These are phyloP conservation scores for Clavulina sp. DNA, from an alignment of 768 basidiomycete genomes.

Conservation along the genomic window DNA sequence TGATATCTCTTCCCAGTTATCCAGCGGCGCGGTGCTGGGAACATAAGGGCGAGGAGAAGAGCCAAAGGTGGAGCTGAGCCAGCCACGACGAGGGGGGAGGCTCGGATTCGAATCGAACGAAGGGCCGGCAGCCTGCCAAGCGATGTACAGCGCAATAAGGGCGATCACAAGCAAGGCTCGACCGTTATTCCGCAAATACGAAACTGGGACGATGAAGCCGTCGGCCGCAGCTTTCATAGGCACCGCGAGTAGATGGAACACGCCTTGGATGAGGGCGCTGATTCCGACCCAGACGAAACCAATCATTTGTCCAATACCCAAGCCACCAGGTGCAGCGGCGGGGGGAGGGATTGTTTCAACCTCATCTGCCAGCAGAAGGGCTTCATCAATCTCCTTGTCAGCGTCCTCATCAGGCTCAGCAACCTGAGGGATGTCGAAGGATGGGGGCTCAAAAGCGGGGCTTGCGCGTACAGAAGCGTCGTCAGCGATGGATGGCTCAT, in stretches of 20 bases:
- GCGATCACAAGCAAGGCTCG: not conserved
- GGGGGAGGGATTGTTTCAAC: slow-evolving; percentile 23
- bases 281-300: too few species aligned
- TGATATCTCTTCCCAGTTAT: not conserved
- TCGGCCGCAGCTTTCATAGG: too few species aligned
- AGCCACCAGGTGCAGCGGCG: too few species aligned
- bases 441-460: not conserved
- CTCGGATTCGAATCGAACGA: not conserved
- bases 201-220: too few species aligned
- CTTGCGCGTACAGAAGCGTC: not conserved
- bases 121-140: not conserved
- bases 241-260: too few species aligned
- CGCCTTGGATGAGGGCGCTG: too few species aligned
- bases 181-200: too few species aligned
- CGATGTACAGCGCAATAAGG: not conserved
- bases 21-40: not conserved
- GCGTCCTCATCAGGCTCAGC: too few species aligned
- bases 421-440: not conserved
- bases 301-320: too few species aligned
- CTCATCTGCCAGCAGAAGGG: not conserved
- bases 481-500: too few species aligned
- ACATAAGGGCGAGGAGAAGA: not conserved
- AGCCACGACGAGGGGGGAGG: not conserved
- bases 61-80: not conserved
- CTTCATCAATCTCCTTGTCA: not conserved